A percentile compares a stretch with the other conserved stretches of the same genome.
Evolutionary conservation across 2,329 filamentous ascomycete species (phyloP).

Genomic region (Fusarium nelsonii): DNA sequence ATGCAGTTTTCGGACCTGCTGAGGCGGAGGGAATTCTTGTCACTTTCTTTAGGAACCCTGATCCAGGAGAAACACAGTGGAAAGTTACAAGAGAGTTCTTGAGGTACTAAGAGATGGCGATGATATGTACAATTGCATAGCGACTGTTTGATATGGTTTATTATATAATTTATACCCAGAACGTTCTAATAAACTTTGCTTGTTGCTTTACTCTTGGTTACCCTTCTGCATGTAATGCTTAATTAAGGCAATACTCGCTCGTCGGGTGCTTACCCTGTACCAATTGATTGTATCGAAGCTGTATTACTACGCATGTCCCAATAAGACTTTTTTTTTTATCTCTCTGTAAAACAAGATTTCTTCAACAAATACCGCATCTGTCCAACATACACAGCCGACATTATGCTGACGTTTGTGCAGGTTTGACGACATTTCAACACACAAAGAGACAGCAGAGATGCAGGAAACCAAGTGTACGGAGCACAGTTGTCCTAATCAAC

Average conservation of each 20-base stretch:
- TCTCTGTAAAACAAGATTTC: too few relatives aligned
- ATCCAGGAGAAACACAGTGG: slow-evolving; percentile 46
- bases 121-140: neutral
- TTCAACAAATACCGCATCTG: too few relatives aligned
- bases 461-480: too few relatives aligned
- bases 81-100: slow-evolving; percentile 48
- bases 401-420: too few relatives aligned
- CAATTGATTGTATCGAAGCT: rapidly evolving
- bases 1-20: slow-evolving; percentile 46
- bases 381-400: too few relatives aligned
- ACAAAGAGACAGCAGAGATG: too few relatives aligned
- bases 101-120: slow-evolving; percentile 14
- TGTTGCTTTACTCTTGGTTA: neutral
- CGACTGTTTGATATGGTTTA: neutral
- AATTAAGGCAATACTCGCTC: neutral
- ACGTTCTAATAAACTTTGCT: neutral
- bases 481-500: too few relatives aligned
- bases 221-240: too few relatives aligned
- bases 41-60: slow-evolving; percentile 49
- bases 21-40: slow-evolving; percentile 46
- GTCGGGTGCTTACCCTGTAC: neutral
- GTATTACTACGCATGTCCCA: neutral
- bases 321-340: too few relatives aligned
- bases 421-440: too few relatives aligned
- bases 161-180: slow-evolving; percentile 2